phyloP scores from a whole-genome alignment of 2,329 filamentous ascomycete genomes.

The Calcarisporium arbuscula region DNA sequence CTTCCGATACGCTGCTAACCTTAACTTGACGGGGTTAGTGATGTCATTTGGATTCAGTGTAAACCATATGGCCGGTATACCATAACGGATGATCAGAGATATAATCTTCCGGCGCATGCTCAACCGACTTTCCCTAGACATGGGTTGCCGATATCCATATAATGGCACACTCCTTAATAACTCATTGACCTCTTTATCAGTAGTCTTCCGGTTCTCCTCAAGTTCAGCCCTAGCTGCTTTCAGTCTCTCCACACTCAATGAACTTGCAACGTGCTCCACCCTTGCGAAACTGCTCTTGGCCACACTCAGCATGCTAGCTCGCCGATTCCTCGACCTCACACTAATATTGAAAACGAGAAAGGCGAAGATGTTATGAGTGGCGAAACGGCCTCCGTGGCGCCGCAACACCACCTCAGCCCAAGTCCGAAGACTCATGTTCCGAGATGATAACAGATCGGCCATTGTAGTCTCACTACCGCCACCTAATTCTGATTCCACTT shows the following conservation, averaged over 20 bases:
- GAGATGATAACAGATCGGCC: not conserved
- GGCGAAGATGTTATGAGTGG: conserved; percentile 8
- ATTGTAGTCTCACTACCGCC: conserved; percentile 1
- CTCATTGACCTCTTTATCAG: conserved; percentile 1
- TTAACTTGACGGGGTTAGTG: conserved; percentile 9
- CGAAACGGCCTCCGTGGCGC: conserved; percentile 7
- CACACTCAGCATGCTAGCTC: conserved; percentile 4
- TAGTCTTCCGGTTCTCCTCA: not conserved
- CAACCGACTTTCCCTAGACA: not conserved
- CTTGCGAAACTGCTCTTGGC: not conserved
- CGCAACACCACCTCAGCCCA: conserved; percentile 12
- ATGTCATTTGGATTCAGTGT: conserved; percentile 10
- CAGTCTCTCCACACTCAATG: not conserved
- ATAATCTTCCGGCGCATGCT: conserved; percentile 8
- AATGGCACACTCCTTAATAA: not conserved
- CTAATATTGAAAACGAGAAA: conserved; percentile 11
- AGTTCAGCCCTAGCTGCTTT: not conserved
- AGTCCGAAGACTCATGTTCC: conserved; percentile 1
- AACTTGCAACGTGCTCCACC: not conserved
- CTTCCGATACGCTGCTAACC: conserved; percentile 4
- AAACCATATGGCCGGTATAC: conserved; percentile 9
- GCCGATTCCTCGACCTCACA: conserved; percentile 6
- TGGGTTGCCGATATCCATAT: conserved; percentile 2
- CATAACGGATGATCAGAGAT: conserved; percentile 5
- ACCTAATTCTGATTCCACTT: too few relatives aligned